Percentiles rank a stretch among this genome's conserved stretches.
phyloP scores from a whole-genome alignment of 2,329 filamentous ascomycete species.

The Oidium heveae region DNA sequence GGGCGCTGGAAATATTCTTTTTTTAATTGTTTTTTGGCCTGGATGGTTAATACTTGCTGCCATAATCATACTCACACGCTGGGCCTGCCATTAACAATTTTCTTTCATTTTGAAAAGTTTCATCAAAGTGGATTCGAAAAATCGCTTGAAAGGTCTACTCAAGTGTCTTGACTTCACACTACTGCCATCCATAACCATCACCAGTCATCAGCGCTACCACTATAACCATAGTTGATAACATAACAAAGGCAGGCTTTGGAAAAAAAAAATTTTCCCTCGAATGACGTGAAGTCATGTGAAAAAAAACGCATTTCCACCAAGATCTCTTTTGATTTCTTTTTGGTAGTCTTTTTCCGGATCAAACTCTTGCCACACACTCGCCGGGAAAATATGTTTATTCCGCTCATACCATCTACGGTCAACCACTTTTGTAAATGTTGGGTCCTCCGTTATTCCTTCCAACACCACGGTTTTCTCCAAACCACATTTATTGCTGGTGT shows the following conservation, averaged over 20 bases:
- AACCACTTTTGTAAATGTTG: constrained; percentile 71
- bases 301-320: constrained; percentile 82
- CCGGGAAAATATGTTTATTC: constrained; percentile 96
- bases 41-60: constrained; percentile 12
- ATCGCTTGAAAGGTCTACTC: background rate
- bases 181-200: background rate
- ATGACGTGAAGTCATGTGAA: constrained; percentile 23
- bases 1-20: constrained; percentile 9
- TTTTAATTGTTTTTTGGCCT: constrained; percentile 13
- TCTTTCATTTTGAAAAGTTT: background rate
- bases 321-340: constrained; percentile 53
- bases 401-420: constrained; percentile 91
- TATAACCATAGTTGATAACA: too few species aligned
- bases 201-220: background rate
- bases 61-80: constrained; percentile 4
- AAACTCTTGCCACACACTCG: constrained; percentile 87
- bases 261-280: background rate
- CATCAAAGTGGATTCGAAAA: background rate
- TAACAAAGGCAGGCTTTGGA: too few species aligned
- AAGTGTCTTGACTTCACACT: background rate
- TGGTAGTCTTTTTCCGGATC: constrained; percentile 73
- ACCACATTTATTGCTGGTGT: constrained; percentile 18
- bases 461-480: constrained; percentile 17
- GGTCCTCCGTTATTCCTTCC: constrained; percentile 58
- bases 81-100: constrained; percentile 4